These are phyloP conservation scores for Yarrowia keelungensis DNA, from an alignment of 805 yeast species.

Conservation along the genomic window DNA sequence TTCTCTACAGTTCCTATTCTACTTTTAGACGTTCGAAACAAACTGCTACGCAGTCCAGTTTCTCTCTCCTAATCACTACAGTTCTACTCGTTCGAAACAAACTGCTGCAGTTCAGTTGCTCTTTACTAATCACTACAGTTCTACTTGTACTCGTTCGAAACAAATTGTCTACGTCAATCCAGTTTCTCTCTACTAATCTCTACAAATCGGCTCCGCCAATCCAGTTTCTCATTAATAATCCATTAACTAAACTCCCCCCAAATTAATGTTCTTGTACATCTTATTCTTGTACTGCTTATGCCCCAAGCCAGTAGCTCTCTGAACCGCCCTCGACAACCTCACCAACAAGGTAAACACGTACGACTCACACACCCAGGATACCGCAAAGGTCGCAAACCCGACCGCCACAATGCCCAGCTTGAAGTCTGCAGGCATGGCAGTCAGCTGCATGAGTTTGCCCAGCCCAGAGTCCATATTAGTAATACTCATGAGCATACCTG, in stretches of 20 bases:
- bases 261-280: constrained; percentile 52
- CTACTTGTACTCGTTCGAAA: too few relatives aligned
- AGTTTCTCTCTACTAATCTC: not conserved
- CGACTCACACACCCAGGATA: constrained; percentile 19
- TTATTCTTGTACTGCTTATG: constrained; percentile 52
- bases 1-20: too few relatives aligned
- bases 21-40: too few relatives aligned
- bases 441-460: constrained; percentile 78
- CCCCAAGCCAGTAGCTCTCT: constrained; percentile 24
- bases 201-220: not conserved
- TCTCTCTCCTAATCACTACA: too few relatives aligned
- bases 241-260: constrained; percentile 11
- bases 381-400: constrained; percentile 22
- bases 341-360: constrained; percentile 10
- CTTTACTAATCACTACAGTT: too few relatives aligned
- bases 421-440: constrained; percentile 61
- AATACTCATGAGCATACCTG: constrained; percentile 60
- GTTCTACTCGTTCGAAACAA: too few relatives aligned
- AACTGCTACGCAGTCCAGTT: too few relatives aligned
- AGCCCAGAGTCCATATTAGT: constrained; percentile 59
- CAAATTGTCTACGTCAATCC: not conserved
- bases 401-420: constrained; percentile 50
- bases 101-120: too few relatives aligned
- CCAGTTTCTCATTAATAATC: too few relatives aligned
- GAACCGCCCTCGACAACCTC: not conserved